Evolutionary conservation across 2,329 filamentous ascomycete species (phyloP), one percentile per base, ranked within the genome.

Genomic region (Davidsoniella neocaledoniae): DNA sequence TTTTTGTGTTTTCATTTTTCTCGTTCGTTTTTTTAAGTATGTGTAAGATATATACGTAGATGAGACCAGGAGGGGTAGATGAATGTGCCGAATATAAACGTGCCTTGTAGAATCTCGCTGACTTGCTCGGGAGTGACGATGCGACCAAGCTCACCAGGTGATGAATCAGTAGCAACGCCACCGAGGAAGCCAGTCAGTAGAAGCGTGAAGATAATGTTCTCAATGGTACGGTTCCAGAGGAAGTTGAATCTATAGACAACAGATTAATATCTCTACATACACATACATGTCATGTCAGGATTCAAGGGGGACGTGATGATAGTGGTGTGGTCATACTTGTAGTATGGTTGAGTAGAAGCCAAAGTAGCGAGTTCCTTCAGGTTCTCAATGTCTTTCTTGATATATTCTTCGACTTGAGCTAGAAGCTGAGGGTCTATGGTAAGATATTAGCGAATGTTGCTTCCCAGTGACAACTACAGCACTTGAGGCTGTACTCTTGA

Each of bases 121-220:
- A 94, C 78, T 59, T 96, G 81, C 58, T 95, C 87, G 53, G 95
- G 83, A 0, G 84, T 93, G 60, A 94, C 67, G 49, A 98, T 79
- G 42, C 73, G 77, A 58, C 73, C 82, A 48, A 70, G 66, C 62
- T 73, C 71, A 57, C 65, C 71, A 33, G 66, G 71, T 60, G 65
- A 70, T 58, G 67, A 66, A 57, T 73, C 76, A 55, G 67, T 63
- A 46, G 55, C 54, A 57, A 87, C 73, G 26, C 86, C 86, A 48
- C 87, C 86, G 12, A 96, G 74, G 81, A 86, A 96, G 49, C 78
- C 81, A 54, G 68, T 70, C 56, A 76, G 65, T 49, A 81, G 62
- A 48, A 75, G 67, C 1, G 70, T 71, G 55, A 65, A 70, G 67
- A 73, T 73, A 74, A 85, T 76, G 62, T 85, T 86, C 64, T 96